Evolutionary conservation across 768 basidiomycete genomes (phyloP).

Genomic region (Calocybe indica): DNA sequence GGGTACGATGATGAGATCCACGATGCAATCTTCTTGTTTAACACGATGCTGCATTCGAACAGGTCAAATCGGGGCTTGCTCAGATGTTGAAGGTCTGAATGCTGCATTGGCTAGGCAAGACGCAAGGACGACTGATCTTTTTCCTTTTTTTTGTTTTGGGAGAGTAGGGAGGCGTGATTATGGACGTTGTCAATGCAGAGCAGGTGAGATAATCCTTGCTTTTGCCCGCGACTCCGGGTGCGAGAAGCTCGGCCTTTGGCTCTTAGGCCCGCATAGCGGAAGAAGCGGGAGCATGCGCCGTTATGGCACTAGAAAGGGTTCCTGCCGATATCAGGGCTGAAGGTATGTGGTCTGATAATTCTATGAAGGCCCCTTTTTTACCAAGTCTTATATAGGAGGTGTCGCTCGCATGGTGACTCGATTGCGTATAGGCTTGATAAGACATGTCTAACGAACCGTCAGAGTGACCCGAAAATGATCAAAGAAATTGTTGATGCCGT

Average conservation of each 20-base stretch:
- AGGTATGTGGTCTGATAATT: slow-evolving; percentile 26
- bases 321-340: slow-evolving; percentile 90
- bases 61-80: slow-evolving; percentile 92
- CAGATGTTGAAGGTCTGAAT: slow-evolving; percentile 88
- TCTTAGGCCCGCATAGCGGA: slow-evolving; percentile 90
- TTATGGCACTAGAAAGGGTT: slow-evolving; percentile 95
- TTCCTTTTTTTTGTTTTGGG: not conserved
- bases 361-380: slow-evolving; percentile 4
- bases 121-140: not conserved
- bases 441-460: slow-evolving; percentile 13
- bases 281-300: slow-evolving; percentile 95
- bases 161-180: slow-evolving; percentile 76
- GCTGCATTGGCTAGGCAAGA: not conserved
- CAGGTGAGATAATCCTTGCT: slow-evolving; percentile 22
- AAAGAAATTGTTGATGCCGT: slow-evolving; percentile 93
- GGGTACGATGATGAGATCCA: slow-evolving; percentile 32
- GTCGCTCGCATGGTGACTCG: slow-evolving; percentile 88
- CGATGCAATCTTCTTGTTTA: slow-evolving; percentile 5
- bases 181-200: slow-evolving; percentile 89
- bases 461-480: slow-evolving; percentile 96
- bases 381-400: slow-evolving; percentile 41
- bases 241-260: slow-evolving; percentile 9
- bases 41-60: slow-evolving; percentile 3
- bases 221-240: slow-evolving; percentile 2
- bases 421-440: not conserved